phyloP scores from a whole-genome alignment of 106 monocot genomes.

The Apostasia shenzhenica region DNA sequence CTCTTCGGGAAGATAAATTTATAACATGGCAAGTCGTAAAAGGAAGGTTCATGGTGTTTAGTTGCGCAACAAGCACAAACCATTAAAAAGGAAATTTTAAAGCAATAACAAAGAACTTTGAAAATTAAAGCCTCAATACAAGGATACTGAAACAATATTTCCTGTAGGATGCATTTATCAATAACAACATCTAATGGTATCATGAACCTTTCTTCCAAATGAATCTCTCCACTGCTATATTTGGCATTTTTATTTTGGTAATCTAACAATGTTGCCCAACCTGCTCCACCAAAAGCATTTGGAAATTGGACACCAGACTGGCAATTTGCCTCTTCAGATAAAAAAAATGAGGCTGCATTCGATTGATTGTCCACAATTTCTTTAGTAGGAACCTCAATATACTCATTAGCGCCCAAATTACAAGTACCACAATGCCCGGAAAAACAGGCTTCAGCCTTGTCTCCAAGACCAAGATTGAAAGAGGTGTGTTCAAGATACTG shows the following conservation, averaged over 20 bases:
- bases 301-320: conserved; percentile 5
- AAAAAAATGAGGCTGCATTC: conserved; percentile 13
- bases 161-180: conserved; percentile 75
- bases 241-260: conserved; percentile 24
- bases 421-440: not conserved
- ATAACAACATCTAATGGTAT: conserved; percentile 74
- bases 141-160: conserved; percentile 97
- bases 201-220: conserved; percentile 33
- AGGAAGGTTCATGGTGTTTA: no score
- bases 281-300: conserved; percentile 50
- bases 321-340: conserved; percentile 15
- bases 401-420: conserved; percentile 4
- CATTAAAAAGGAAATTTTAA: not conserved
- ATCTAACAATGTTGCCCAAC: conserved; percentile 42
- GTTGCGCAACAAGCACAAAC: not conserved
- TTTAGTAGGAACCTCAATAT: conserved; percentile 4
- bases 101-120: not conserved
- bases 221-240: conserved; percentile 8
- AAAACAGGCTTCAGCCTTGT: conserved; percentile 13
- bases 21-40: no score
- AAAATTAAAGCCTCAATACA: conserved; percentile 5
- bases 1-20: no score
- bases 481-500: conserved; percentile 18
- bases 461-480: conserved; percentile 9
- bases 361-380: conserved; percentile 12